Evolutionary conservation across 2,329 filamentous ascomycete genomes (phyloP), one percentile per base, ranked within the genome.

Genomic region (Trichoderma guizhouense): DNA sequence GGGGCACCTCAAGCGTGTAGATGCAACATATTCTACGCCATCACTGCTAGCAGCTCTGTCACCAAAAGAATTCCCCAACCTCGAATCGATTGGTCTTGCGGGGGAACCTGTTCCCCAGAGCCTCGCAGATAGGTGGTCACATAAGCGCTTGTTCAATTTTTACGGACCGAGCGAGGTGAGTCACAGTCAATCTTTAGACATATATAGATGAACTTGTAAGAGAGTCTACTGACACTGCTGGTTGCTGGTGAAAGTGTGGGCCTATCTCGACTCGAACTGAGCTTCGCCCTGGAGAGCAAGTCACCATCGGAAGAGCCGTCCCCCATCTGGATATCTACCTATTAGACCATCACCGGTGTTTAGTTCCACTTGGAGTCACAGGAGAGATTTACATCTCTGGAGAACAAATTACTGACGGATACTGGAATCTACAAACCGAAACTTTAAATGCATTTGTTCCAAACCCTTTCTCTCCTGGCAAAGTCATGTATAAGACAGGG

Each of bases 91-190:
- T 65, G 63, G 43, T 24, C 63, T 65, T 65, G 63, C 63, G 5
- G 63, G 63, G 26, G 63, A 65, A 9, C 39, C 63, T 53, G 63
- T 65, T 21, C 21, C 63, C 15, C 43, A 65, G 15, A 65, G 63
- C 21, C 63, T 65, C 14, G 63, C 43, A 34, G 43, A 65, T 65
- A 28, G n/a, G 12, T 65, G 63, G 63, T 65, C 63, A 12, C 43
- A 65, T 30, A 65, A 53, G 63, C 43, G 63, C 8, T 24, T 65
- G 21, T 65, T 65, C 28, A 65, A 65, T 47, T 65, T 65, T 36
- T 65, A 65, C 43, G 63, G 63, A n/a, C 63, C 63, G 5, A 36
- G 63, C 30, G 63, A 65, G 63, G 63, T 65, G 30, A 65, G 63
- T 18, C 9, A 28, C 15, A 11, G n/a, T 7, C n/a, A 12, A 34